Base-by-base conservation (phyloP, 2,329 filamentous ascomycete genomes). In the Septoria linicola region DNA sequence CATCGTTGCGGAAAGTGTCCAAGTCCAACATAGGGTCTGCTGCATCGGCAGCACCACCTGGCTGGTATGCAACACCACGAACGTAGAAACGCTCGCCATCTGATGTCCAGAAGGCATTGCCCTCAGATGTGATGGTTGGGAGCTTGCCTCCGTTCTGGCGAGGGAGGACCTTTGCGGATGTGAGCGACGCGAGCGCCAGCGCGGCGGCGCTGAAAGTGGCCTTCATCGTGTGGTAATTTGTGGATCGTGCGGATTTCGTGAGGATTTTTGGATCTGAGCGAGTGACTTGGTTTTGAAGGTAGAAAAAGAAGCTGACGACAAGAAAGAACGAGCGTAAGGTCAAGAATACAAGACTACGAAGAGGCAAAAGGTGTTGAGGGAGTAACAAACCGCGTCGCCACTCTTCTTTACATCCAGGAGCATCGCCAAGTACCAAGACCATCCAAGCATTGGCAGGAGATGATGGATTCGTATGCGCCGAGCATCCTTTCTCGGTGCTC, bases 11-110 rank as follows among this genome's bases (percentile, higher is more conserved):
- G 80, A 91, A 95, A 63, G 79, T 73, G 1, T 72, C 72, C 21
- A 76, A 66, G 63, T 95, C 84, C 55, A 87, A 83, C 46, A 96
- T 83, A 57, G 90, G 89, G 66, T 96, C 90, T 44, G 74, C 72
- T 31, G 81, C 71, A 42, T 84, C 71, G 45, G 81, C 82, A 13
- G 82, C 78, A 55, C 83, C 84, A 66, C 80, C 80, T 59, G 65
- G 56, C 49, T 68, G 66, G 55, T 69, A 70, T 71, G 86, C 84
- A 54, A 82, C 76, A 66, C 80, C 79, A 57, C 78, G 77, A 52
- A 82, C 73, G 68, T 81, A 81, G 71, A 81, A 81, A 63, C 83
- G 80, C 45, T 81, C 66, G 54, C 77, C 65, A 57, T 78, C 74
- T 54, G 79, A 74, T 67, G 80, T 84, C 73, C 84, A 85, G 56